Conservation (phyloP, 106 monocot genomes). For the Dendrobium chrysotoxum region DNA sequence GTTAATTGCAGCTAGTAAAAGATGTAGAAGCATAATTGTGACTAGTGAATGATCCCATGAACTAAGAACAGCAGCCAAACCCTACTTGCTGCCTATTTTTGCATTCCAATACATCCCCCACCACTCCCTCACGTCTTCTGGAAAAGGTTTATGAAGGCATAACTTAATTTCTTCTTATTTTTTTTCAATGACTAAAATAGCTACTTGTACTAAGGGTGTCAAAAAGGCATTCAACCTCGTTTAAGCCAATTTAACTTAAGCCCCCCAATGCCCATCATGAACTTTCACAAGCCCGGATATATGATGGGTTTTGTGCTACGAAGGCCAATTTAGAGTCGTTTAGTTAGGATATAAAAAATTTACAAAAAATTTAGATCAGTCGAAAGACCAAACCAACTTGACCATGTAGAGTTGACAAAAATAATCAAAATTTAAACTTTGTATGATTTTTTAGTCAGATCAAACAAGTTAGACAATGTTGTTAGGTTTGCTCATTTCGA, state of each 20-base stretch:
- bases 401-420: not conserved
- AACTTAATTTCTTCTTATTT: not conserved
- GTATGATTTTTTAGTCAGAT: not conserved
- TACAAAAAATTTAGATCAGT: not conserved
- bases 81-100: not conserved
- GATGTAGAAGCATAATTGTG: not conserved
- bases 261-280: no score
- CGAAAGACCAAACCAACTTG: no score
- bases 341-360: not conserved
- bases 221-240: no score
- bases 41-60: not conserved
- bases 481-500: not conserved
- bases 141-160: not conserved
- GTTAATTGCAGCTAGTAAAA: not conserved
- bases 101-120: not conserved
- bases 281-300: no score
- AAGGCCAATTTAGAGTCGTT: not conserved
- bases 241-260: no score
- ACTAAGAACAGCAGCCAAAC: not conserved
- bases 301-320: no score
- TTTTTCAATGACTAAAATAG: no score
- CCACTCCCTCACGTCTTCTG: not conserved
- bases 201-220: no score
- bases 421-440: not conserved
- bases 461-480: not conserved